These are phyloP conservation scores for Trametes coccinea DNA, from an alignment of 768 basidiomycete species.

Conservation along the genomic window DNA sequence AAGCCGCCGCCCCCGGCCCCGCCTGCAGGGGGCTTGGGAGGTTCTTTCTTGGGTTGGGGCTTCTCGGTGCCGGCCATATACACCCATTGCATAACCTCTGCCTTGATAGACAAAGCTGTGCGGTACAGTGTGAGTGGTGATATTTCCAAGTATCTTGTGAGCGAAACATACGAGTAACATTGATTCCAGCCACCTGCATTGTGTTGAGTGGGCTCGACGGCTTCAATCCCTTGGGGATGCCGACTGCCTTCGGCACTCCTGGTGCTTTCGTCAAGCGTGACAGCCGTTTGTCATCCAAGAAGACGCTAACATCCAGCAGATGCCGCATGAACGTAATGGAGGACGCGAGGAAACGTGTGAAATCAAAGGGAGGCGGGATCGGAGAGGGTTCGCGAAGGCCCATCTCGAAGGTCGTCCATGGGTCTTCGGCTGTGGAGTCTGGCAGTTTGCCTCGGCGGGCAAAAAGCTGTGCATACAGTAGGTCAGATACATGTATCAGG, in stretches of 20 bases:
- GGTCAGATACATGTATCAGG: background rate
- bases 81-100: slow-evolving; percentile 79
- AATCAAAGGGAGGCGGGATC: slow-evolving; percentile 82
- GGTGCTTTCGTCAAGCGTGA: slow-evolving; percentile 64
- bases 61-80: slow-evolving; percentile 68
- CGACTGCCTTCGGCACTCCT: slow-evolving; percentile 51
- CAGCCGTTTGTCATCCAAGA: slow-evolving; percentile 76
- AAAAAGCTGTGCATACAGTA: slow-evolving; percentile 54
- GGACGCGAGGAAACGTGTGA: slow-evolving; percentile 86
- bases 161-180: slow-evolving; percentile 54
- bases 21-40: slow-evolving; percentile 17
- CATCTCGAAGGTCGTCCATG: slow-evolving; percentile 93
- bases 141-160: background rate
- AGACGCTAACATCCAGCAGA: slow-evolving; percentile 75
- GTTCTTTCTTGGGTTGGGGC: slow-evolving; percentile 40
- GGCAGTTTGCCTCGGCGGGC: slow-evolving; percentile 76
- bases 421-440: slow-evolving; percentile 31
- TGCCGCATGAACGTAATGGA: slow-evolving; percentile 92
- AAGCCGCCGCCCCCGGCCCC: slow-evolving; percentile 33
- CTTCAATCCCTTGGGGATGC: slow-evolving; percentile 57
- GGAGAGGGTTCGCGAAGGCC: slow-evolving; percentile 75
- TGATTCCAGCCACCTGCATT: slow-evolving; percentile 71
- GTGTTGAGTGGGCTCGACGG: slow-evolving; percentile 54
- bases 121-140: background rate
- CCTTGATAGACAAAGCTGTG: slow-evolving; percentile 62